These are phyloP conservation scores for Nematocida sp. DNA, from an alignment of 371 early-diverging fungal genomes.

Conservation along the genomic window DNA sequence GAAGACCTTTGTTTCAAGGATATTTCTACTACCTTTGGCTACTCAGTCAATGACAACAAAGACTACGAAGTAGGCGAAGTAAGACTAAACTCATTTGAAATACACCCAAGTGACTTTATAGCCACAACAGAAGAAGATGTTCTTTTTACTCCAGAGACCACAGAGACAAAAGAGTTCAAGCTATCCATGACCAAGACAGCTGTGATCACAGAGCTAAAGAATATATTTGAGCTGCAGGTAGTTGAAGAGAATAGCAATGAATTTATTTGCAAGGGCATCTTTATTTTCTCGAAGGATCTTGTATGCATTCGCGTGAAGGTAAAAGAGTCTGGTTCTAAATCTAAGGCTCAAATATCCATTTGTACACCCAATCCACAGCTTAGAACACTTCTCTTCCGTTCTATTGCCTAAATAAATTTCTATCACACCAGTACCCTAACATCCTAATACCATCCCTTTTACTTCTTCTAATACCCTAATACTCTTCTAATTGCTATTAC, in stretches of 20 bases:
- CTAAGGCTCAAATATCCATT: slow-evolving; percentile 6
- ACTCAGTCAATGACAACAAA: slow-evolving; percentile 37
- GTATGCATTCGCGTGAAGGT: slow-evolving; percentile 3
- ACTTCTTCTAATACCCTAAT: too few species aligned
- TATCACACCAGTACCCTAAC: too few species aligned
- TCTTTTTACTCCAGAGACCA: neutral
- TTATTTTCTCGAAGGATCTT: slow-evolving; percentile 19
- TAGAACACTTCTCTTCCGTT: neutral
- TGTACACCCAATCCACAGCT: neutral
- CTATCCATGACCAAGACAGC: slow-evolving; percentile 13
- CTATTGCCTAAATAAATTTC: too few species aligned
- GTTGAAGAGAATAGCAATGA: slow-evolving; percentile 1
- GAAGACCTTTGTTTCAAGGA: neutral
- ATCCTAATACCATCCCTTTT: too few species aligned
- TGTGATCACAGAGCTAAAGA: slow-evolving; percentile 34
- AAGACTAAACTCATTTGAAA: slow-evolving; percentile 11
- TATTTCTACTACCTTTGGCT: slow-evolving; percentile 27
- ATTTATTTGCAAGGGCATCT: slow-evolving; percentile 19
- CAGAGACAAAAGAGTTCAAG: slow-evolving; percentile 37
- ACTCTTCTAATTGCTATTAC: too few species aligned
- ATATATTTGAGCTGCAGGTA: slow-evolving; percentile 16
- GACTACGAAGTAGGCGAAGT: slow-evolving; percentile 49
- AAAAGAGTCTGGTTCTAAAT: slow-evolving; percentile 15
- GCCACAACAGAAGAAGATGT: neutral
- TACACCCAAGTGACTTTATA: slow-evolving; percentile 17